phyloP scores from a whole-genome alignment of 805 yeast genomes.

The Spathaspora hagerdaliae region DNA sequence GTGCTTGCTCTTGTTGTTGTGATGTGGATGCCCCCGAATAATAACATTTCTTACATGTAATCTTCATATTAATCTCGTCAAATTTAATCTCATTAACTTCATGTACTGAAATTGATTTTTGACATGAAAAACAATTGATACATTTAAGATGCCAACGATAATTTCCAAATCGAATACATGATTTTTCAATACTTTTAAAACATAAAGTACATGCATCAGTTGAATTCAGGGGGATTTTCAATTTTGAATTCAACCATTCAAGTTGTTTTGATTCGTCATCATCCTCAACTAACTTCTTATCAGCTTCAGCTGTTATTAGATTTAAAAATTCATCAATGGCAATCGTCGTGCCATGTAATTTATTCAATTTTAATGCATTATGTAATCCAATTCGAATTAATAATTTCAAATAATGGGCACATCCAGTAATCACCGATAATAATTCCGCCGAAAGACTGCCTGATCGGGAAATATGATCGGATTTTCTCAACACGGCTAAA shows the following conservation, averaged over 20 bases:
- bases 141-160: conserved; percentile 83
- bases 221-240: conserved; percentile 52
- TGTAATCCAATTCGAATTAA: conserved; percentile 77
- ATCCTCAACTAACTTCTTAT: conserved; percentile 9
- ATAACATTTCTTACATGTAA: conserved; percentile 61
- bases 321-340: conserved; percentile 62
- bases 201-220: conserved; percentile 78
- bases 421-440: conserved; percentile 77
- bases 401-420: conserved; percentile 89
- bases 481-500: conserved; percentile 74
- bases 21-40: conserved; percentile 37
- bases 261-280: not conserved
- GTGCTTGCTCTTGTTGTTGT: too few species aligned
- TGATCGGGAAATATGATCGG: conserved; percentile 31
- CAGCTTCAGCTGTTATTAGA: conserved; percentile 14
- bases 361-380: conserved; percentile 68
- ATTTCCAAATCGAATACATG: conserved; percentile 58
- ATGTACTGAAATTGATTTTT: conserved; percentile 23
- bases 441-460: conserved; percentile 59
- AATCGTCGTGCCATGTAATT: conserved; percentile 49
- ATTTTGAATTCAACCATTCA: conserved; percentile 18
- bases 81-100: conserved; percentile 46
- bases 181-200: conserved; percentile 73
- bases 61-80: conserved; percentile 27
- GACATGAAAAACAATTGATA: conserved; percentile 62